phyloP scores from a whole-genome alignment of 1,139 yeast species.

The Saccharomyces hybrid region DNA sequence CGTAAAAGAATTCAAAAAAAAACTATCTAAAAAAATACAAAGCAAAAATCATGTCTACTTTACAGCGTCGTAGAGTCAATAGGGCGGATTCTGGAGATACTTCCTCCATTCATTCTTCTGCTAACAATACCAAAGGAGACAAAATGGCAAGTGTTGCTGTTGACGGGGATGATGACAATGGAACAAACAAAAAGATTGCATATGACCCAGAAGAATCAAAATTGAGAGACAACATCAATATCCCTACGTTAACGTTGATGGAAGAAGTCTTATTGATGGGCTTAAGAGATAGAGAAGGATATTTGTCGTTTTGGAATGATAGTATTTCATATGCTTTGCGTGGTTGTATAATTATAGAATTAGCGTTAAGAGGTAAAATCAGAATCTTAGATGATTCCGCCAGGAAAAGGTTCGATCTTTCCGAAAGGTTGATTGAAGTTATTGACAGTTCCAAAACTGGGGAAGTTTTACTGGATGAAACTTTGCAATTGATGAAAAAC shows the following conservation, averaged over 20 bases:
- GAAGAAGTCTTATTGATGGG: slow-evolving; percentile 93
- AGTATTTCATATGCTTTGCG: slow-evolving; percentile 92
- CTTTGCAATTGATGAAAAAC: slow-evolving; percentile 78
- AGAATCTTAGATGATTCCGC: slow-evolving; percentile 88
- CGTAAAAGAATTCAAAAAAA: background rate
- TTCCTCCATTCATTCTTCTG: background rate
- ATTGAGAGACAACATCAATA: slow-evolving; percentile 34
- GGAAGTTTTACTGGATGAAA: slow-evolving; percentile 89
- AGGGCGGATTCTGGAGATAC: slow-evolving; percentile 19
- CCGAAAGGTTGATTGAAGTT: slow-evolving; percentile 83
- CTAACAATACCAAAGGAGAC: background rate
- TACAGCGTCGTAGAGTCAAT: slow-evolving; percentile 43
- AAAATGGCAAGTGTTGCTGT: slow-evolving; percentile 15
- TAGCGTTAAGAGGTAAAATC: slow-evolving; percentile 85
- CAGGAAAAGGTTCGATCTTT: slow-evolving; percentile 78
- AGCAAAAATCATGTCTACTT: slow-evolving; percentile 32
- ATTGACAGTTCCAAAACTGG: slow-evolving; percentile 85
- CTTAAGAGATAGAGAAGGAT: slow-evolving; percentile 90
- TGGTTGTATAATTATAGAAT: slow-evolving; percentile 86
- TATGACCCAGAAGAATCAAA: slow-evolving; percentile 62
- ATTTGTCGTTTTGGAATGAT: slow-evolving; percentile 95
- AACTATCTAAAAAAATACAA: background rate
- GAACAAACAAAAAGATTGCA: slow-evolving; percentile 47
- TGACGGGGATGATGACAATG: slow-evolving; percentile 17
- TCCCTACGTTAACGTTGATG: slow-evolving; percentile 82